phyloP scores from a whole-genome alignment of 805 yeast genomes.

The Suhomyces faveliae region DNA sequence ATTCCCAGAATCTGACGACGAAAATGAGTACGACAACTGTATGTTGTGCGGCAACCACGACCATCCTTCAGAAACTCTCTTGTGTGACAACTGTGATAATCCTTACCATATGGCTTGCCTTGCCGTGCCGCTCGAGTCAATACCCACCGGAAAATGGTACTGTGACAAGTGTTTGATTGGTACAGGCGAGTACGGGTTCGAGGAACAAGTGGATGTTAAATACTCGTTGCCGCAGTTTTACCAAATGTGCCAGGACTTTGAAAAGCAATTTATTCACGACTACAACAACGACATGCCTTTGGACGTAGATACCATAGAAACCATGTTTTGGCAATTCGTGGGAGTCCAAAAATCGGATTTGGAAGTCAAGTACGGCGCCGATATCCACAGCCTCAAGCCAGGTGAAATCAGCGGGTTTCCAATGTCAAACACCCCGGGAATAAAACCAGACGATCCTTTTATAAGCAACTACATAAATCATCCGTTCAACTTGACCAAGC shows the following conservation, averaged over 20 bases:
- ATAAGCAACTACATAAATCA: slow-evolving; percentile 46
- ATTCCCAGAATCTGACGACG: slow-evolving; percentile 30
- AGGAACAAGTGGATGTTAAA: slow-evolving; percentile 52
- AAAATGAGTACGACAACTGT: slow-evolving; percentile 38
- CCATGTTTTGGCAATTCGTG: slow-evolving; percentile 62
- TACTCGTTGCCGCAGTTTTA: slow-evolving; percentile 63
- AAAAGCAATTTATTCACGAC: slow-evolving; percentile 37
- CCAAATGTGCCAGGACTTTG: slow-evolving; percentile 51
- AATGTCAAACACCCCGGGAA: slow-evolving; percentile 29
- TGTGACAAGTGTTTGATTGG: slow-evolving; percentile 86
- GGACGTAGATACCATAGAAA: slow-evolving; percentile 50
- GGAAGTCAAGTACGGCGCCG: slow-evolving; percentile 81
- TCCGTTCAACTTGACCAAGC: slow-evolving; percentile 72
- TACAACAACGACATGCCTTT: slow-evolving; percentile 32
- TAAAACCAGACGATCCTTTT: slow-evolving; percentile 14
- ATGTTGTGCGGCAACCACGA: slow-evolving; percentile 47
- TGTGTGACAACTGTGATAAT: slow-evolving; percentile 75
- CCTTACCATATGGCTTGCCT: slow-evolving; percentile 69
- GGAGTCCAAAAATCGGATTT: slow-evolving; percentile 42
- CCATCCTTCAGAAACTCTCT: slow-evolving; percentile 46
- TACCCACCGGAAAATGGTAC: slow-evolving; percentile 69
- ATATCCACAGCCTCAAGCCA: slow-evolving; percentile 63
- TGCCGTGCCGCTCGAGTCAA: slow-evolving; percentile 48
- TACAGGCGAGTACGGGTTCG: slow-evolving; percentile 85
- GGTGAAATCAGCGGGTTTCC: slow-evolving; percentile 81